Conservation (phyloP, 2,329 filamentous ascomycete species). For the Cordyceps militaris region DNA sequence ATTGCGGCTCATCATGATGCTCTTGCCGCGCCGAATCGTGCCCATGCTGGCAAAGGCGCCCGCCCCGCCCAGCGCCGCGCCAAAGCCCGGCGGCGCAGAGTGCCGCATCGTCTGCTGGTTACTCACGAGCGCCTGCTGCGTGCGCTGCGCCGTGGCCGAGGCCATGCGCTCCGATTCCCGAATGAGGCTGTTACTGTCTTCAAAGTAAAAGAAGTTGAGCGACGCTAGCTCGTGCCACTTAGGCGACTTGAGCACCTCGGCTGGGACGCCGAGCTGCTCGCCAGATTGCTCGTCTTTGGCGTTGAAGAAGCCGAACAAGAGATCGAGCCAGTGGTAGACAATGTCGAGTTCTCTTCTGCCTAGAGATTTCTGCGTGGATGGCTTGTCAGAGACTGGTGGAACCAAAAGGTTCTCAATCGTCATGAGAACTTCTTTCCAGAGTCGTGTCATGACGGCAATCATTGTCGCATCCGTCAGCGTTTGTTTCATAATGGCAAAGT, state of each 20-base stretch:
- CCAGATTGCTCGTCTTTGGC: constrained; percentile 75
- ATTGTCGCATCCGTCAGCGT: constrained; percentile 93
- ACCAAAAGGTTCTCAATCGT: constrained; percentile 87
- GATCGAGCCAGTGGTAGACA: constrained; percentile 87
- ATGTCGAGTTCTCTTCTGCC: constrained; percentile 86
- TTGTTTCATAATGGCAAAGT: constrained; percentile 98
- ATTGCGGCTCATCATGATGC: constrained; percentile 90
- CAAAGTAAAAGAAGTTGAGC: constrained; percentile 98
- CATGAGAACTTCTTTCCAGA: constrained; percentile 96
- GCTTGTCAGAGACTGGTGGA: constrained; percentile 90
- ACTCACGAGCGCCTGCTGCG: constrained; percentile 58
- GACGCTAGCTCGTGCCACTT: constrained; percentile 98
- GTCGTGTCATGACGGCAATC: constrained; percentile 93
- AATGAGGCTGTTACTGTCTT: constrained; percentile 82
- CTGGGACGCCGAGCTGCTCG: constrained; percentile 79
- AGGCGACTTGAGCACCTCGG: constrained; percentile 87
- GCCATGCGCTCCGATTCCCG: constrained; percentile 97
- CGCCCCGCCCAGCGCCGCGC: constrained; percentile 28
- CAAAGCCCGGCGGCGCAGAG: constrained; percentile 54
- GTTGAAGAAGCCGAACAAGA: constrained; percentile 92
- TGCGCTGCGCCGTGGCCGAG: constrained; percentile 69
- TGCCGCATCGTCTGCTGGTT: constrained; percentile 50
- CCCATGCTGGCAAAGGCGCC: constrained; percentile 57
- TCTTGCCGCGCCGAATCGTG: constrained; percentile 60
- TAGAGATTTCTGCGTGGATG: constrained; percentile 75